Percentiles rank a stretch among this genome's conserved stretches.
Evolutionary conservation across 306 rosid species (phyloP).

Genomic region (Quercus agrifolia): DNA sequence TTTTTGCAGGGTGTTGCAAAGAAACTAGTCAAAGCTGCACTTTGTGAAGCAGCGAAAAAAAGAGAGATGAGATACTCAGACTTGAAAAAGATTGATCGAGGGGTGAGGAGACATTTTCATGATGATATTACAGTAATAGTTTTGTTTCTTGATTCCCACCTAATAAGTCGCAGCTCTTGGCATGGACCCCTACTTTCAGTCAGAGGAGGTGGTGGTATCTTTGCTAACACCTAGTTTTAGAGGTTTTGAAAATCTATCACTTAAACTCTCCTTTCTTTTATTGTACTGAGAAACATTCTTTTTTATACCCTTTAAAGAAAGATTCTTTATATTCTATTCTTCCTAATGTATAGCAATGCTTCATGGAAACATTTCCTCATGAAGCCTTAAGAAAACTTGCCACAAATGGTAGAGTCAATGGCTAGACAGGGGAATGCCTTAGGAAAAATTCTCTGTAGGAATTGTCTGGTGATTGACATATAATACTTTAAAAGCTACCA

Average conservation of each 20-base stretch:
- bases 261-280: constrained; percentile 18
- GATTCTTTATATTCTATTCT: constrained; percentile 1
- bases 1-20: constrained; percentile 72
- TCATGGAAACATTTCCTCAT: constrained; percentile 1
- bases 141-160: constrained; percentile 66
- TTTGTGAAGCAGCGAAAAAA: constrained; percentile 84
- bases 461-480: constrained; percentile 4
- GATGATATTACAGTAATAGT: constrained; percentile 93
- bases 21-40: constrained; percentile 71
- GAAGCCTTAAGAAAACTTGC: constrained; percentile 3
- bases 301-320: constrained; percentile 7
- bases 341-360: constrained; percentile 27
- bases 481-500: background rate
- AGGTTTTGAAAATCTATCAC: constrained; percentile 24
- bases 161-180: constrained; percentile 45
- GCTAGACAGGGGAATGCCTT: background rate
- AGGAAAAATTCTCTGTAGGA: background rate
- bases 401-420: constrained; percentile 1
- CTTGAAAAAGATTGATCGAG: constrained; percentile 82
- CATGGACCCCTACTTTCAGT: constrained; percentile 56
- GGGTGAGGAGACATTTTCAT: constrained; percentile 97
- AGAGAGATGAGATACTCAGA: constrained; percentile 98
- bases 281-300: constrained; percentile 19
- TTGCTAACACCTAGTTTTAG: constrained; percentile 32
- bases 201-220: constrained; percentile 56